These are phyloP conservation scores for Sporothrix sp. DNA, from an alignment of 2,329 filamentous ascomycete species.

Conservation along the genomic window DNA sequence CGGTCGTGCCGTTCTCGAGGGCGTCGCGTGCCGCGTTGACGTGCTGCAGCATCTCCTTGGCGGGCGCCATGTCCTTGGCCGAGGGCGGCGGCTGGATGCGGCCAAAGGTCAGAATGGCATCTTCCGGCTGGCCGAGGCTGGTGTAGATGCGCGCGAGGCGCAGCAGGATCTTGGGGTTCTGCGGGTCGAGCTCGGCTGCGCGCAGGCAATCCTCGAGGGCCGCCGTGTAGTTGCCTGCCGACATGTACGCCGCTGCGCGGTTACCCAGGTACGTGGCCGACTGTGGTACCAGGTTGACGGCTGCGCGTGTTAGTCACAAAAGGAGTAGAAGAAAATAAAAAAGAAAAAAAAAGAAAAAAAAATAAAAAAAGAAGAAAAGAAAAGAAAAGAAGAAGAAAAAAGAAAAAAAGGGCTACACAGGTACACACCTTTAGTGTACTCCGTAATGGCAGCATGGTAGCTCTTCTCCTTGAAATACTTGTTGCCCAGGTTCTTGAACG, in stretches of 20 bases:
- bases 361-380: not conserved
- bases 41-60: conserved; percentile 75
- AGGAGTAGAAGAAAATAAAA: not conserved
- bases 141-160: conserved; percentile 86
- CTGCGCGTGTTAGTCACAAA: conserved; percentile 40
- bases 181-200: conserved; percentile 73
- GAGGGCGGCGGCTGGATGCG: conserved; percentile 73
- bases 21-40: conserved; percentile 71
- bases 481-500: conserved; percentile 87
- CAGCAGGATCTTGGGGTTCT: conserved; percentile 79
- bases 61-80: conserved; percentile 74
- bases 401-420: conserved; percentile 55
- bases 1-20: conserved; percentile 62
- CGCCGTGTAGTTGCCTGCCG: conserved; percentile 64
- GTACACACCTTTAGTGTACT: conserved; percentile 89
- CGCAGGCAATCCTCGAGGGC: conserved; percentile 80
- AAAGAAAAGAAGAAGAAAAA: not conserved
- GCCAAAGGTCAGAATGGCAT: conserved; percentile 73
- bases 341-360: not conserved
- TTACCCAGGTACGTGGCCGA: conserved; percentile 90
- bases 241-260: conserved; percentile 89
- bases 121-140: conserved; percentile 72
- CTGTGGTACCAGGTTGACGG: conserved; percentile 75
- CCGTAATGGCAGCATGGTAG: conserved; percentile 75
- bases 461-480: conserved; percentile 95